Evolutionary conservation across 2,329 filamentous ascomycete species (phyloP).

Genomic region (Cladophialophora exuberans): DNA sequence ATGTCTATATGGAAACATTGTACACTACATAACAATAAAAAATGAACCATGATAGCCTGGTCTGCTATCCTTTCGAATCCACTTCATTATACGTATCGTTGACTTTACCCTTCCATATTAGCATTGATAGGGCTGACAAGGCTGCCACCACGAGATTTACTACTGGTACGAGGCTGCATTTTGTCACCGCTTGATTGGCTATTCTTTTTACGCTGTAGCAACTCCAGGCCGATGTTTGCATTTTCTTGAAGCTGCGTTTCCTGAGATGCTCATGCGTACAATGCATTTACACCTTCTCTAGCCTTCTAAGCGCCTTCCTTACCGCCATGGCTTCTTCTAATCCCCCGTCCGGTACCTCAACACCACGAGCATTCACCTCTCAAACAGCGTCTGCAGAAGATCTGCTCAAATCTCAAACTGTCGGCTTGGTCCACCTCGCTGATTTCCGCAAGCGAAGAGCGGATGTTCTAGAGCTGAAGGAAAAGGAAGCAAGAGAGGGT

Average conservation of each 20-base stretch:
- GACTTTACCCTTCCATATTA: no score
- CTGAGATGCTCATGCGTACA: no score
- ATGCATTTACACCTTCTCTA: neutral
- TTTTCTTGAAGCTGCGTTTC: neutral
- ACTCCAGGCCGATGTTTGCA: neutral
- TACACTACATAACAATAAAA: neutral
- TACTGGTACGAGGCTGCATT: no score
- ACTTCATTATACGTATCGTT: no score
- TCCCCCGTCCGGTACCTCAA: constrained; percentile 46
- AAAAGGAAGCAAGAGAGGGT: constrained; percentile 74
- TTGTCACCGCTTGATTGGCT: no score
- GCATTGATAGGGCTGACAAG: no score
- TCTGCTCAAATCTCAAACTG: constrained; percentile 80
- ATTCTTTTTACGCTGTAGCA: no score
- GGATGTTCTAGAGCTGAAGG: constrained; percentile 89
- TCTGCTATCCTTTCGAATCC: no score
- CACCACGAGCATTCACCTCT: constrained; percentile 65
- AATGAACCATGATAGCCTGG: no score
- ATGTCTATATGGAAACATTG: constrained; percentile 2
- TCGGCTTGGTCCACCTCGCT: constrained; percentile 86
- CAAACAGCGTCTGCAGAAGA: constrained; percentile 79
- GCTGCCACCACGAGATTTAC: no score
- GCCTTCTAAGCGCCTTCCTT: neutral
- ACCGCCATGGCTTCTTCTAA: constrained; percentile 36
- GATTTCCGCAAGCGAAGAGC: constrained; percentile 96